Evolutionary conservation across 2,329 filamentous ascomycete genomes (phyloP).

Genomic region (Gaeumannomyces tritici): DNA sequence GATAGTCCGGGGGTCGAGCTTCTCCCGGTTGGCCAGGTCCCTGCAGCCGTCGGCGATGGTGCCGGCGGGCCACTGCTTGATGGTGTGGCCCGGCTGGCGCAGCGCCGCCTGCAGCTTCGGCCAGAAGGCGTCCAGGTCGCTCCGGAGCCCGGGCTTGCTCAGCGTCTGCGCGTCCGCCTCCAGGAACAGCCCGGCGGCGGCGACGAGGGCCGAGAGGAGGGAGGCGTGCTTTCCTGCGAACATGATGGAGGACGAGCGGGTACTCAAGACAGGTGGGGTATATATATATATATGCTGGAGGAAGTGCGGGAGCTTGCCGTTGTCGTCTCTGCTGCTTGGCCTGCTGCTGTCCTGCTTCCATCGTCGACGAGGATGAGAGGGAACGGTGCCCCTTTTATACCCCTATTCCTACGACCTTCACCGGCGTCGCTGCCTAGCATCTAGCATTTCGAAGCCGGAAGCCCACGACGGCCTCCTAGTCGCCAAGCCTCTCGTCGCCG

Average conservation of each 20-base stretch:
- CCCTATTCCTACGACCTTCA: too few species aligned
- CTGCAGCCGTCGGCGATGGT: constrained; percentile 4
- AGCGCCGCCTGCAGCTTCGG: constrained; percentile 1
- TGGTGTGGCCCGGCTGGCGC: constrained; percentile 2
- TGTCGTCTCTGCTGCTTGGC: neutral
- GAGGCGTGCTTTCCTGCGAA: neutral
- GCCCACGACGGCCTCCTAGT: too few species aligned
- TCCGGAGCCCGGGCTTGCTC: constrained; percentile 4
- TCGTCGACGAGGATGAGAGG: neutral
- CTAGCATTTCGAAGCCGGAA: too few species aligned
- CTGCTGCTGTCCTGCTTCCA: neutral
- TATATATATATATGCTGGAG: neutral
- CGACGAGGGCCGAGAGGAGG: neutral
- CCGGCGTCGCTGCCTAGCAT: neutral
- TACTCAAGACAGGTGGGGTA: neutral
- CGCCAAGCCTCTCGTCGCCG: too few species aligned
- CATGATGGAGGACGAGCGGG: neutral
- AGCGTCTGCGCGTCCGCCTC: neutral
- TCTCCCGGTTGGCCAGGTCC: constrained; percentile 3
- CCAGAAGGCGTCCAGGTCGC: constrained; percentile 3
- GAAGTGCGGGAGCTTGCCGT: neutral
- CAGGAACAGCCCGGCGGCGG: neutral
- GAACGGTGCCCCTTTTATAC: neutral
- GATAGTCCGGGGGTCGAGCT: neutral
- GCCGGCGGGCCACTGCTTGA: neutral